A percentile compares a stretch with the other conserved stretches of the same genome.
phyloP scores from a whole-genome alignment of 2,329 filamentous ascomycete species.

The Exophiala calicioides region DNA sequence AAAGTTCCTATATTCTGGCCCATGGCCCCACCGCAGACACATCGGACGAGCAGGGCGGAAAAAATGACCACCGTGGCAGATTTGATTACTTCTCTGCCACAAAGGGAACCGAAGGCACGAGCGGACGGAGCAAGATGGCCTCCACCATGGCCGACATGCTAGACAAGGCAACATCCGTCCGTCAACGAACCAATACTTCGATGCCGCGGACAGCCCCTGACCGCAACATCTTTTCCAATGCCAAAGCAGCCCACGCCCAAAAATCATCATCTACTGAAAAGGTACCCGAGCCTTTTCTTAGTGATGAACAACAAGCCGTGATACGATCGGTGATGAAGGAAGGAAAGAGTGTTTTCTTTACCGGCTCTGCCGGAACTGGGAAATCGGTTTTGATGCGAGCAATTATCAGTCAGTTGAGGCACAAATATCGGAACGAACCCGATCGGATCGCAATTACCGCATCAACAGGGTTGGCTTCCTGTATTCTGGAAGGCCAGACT shows the following conservation, averaged over 20 bases:
- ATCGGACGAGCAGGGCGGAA: too few relatives aligned
- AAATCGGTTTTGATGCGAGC: slow-evolving; percentile 95
- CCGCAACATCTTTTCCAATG: slow-evolving; percentile 2
- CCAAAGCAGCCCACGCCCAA: slow-evolving; percentile 9
- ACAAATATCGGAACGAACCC: slow-evolving; percentile 72
- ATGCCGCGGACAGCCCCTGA: slow-evolving; percentile 16
- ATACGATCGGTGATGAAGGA: slow-evolving; percentile 78
- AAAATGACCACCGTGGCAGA: not conserved
- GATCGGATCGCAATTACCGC: slow-evolving; percentile 91
- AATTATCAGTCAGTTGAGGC: slow-evolving; percentile 78
- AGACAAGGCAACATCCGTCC: slow-evolving; percentile 14
- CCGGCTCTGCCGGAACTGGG: slow-evolving; percentile 90
- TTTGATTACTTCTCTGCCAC: slow-evolving; percentile 11
- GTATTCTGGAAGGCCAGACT: slow-evolving; percentile 94
- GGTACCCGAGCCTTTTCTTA: slow-evolving; percentile 55
- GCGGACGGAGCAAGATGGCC: slow-evolving; percentile 8
- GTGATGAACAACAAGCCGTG: slow-evolving; percentile 82
- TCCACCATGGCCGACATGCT: slow-evolving; percentile 24
- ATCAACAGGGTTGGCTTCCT: slow-evolving; percentile 92
- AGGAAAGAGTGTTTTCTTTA: slow-evolving; percentile 92
- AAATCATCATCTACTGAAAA: slow-evolving; percentile 32
- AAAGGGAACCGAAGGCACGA: slow-evolving; percentile 5
- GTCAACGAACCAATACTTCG: slow-evolving; percentile 11
- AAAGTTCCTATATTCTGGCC: too few relatives aligned
- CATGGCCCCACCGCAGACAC: too few relatives aligned